Base-by-base conservation (phyloP, 1,284 basidiomycete species). In the Tilletia indica region DNA sequence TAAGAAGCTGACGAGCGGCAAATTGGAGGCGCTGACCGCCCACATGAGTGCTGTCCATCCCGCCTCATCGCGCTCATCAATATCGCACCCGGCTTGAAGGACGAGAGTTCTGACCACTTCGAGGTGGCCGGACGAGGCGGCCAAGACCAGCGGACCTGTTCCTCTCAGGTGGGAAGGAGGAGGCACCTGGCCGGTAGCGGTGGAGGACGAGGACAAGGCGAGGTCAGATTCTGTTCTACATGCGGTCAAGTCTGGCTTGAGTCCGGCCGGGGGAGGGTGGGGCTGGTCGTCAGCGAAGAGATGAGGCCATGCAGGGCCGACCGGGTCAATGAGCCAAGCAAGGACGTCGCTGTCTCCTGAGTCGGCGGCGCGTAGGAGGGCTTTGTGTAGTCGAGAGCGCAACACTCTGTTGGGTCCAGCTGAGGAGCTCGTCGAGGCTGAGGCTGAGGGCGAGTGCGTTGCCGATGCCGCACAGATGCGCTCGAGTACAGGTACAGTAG, bases 11-110 rank as follows among this genome's bases (percentile, higher is more conserved):
- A 97, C 90, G 19, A 98, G 87, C 0, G 94, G 94, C 5, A 95
- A 91, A 47, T 96, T 93, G 14, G 93, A 91, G 64, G 93, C 87
- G 71, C 97, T 86, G 16, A 91, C 92, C 11, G 95, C 94, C 86
- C 96, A 92, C 83, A 97, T 96, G n/a, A 99, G 87, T 0, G 95
- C 90, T 2, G 93, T 94, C 95, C 95, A 98, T 54, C 95, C 94
- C 72, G 89, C 93, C 93, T 80, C 11, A 31, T 82, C 80, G 9
- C 78, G 68, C 51, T 82, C 80, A 39, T 82, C 75, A 47, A 82
- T 70, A 34, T 77, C 73, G 31, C 78, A 79, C 31, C 80, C 80
- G 54, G 73, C 70, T 49, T 73, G 51, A 16, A 39, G 36, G 36
- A 80, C 67, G 16, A 82, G 78, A 61, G 78, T 74, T 42, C 75